These are phyloP conservation scores for Serendipita indica DNA, from an alignment of 768 basidiomycete species.

Conservation along the genomic window DNA sequence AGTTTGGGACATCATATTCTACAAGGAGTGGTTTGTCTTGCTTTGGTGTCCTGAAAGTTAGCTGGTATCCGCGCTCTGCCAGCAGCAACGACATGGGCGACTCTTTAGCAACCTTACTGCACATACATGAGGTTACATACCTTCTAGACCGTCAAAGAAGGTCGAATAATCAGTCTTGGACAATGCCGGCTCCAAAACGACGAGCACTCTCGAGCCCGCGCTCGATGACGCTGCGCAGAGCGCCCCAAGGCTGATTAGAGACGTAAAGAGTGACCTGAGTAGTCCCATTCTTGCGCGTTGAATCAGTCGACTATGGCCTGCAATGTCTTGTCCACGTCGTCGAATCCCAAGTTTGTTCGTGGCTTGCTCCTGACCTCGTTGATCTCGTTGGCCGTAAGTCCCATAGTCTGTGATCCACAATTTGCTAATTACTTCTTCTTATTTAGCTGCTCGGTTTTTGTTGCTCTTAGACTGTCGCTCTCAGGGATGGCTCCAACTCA, in stretches of 20 bases:
- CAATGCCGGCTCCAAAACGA: slow-evolving; percentile 63
- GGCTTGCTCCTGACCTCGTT: too few relatives aligned
- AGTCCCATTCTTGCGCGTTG: slow-evolving; percentile 19
- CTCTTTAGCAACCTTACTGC: background rate
- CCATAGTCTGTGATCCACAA: too few relatives aligned
- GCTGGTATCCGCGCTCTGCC: slow-evolving; percentile 64
- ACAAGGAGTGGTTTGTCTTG: slow-evolving; percentile 51
- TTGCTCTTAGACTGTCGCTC: background rate
- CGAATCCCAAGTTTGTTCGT: too few relatives aligned
- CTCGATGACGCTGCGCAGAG: slow-evolving; percentile 46
- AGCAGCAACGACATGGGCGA: slow-evolving; percentile 1
- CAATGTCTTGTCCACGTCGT: slow-evolving; percentile 11
- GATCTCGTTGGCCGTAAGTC: too few relatives aligned
- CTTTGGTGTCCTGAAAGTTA: slow-evolving; percentile 77
- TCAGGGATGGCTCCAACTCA: slow-evolving; percentile 13
- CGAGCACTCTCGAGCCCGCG: slow-evolving; percentile 66
- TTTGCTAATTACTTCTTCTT: too few relatives aligned
- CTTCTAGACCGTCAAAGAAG: slow-evolving; percentile 67
- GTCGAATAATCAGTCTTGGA: slow-evolving; percentile 55
- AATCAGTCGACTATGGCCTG: background rate
- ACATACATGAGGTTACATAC: slow-evolving; percentile 28
- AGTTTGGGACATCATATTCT: slow-evolving; percentile 56
- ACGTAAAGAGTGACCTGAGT: slow-evolving; percentile 19
- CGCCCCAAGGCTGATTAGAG: slow-evolving; percentile 21
- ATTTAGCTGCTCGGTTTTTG: background rate